Percentiles rank a stretch among this genome's conserved stretches.
Evolutionary conservation across 176 grass and related monocot genomes (phyloP).

Genomic region (Rhynchospora pubera): DNA sequence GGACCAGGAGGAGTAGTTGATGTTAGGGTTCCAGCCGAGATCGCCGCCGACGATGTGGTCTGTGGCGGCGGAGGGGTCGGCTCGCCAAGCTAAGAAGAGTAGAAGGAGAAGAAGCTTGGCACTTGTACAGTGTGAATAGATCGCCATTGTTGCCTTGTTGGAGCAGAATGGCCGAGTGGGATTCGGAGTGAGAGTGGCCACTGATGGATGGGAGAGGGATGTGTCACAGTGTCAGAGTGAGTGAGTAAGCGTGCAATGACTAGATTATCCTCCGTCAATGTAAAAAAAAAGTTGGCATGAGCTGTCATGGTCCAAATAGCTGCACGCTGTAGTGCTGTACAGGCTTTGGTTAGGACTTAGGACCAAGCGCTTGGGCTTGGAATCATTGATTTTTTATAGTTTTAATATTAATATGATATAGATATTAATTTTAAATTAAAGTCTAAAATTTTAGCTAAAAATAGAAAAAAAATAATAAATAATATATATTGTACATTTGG

Average conservation of each 20-base stretch:
- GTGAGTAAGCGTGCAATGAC: neutral
- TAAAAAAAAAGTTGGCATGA: slow-evolving; percentile 8
- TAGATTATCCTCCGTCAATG: neutral
- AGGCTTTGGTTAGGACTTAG: neutral
- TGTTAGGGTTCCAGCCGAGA: slow-evolving; percentile 93
- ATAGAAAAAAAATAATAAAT: too few relatives aligned
- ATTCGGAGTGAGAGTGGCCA: neutral
- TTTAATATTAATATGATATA: too few relatives aligned
- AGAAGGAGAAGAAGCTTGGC: slow-evolving; percentile 9
- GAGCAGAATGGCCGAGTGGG: neutral
- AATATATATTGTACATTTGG: too few relatives aligned
- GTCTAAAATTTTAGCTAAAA: too few relatives aligned
- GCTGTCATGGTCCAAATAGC: neutral
- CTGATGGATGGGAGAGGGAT: neutral
- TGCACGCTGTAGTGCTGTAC: neutral
- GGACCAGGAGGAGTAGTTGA: slow-evolving; percentile 75
- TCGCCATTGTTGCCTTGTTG: slow-evolving; percentile 25
- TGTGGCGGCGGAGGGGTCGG: slow-evolving; percentile 29
- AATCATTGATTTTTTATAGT: too few relatives aligned
- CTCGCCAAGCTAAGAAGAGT: neutral
- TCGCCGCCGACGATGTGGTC: slow-evolving; percentile 85
- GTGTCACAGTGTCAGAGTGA: neutral
- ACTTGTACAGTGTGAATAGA: neutral
- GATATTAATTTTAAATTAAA: too few relatives aligned
- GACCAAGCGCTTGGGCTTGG: too few relatives aligned